phyloP scores from a whole-genome alignment of 495 filamentous ascomycete species.

The Mycothermus thermophilus region DNA sequence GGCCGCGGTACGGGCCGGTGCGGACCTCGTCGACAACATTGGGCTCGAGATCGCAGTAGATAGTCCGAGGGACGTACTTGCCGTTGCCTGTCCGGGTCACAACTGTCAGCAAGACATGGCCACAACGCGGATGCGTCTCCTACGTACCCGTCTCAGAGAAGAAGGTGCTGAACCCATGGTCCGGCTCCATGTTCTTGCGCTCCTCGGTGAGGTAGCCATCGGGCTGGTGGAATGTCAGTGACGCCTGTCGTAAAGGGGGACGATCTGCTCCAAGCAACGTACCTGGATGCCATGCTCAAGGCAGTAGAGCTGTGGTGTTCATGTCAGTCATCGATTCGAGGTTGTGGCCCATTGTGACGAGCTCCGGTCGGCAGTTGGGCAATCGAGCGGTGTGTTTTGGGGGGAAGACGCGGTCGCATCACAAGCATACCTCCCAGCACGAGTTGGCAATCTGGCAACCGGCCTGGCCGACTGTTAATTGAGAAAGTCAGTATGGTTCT shows the following conservation, averaged over 20 bases:
- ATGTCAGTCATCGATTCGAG: no score
- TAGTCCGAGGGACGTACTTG: slow-evolving; percentile 97
- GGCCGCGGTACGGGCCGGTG: slow-evolving; percentile 84
- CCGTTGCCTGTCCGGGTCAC: slow-evolving; percentile 56
- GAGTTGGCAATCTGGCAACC: slow-evolving; percentile 99
- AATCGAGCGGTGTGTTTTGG: no score
- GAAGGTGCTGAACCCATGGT: slow-evolving; percentile 99
- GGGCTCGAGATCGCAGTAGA: slow-evolving; percentile 99
- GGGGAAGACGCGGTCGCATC: no score
- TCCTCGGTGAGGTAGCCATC: slow-evolving; percentile 98
- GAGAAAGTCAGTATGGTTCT: slow-evolving; percentile 24
- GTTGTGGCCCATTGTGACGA: no score
- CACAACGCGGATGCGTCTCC: neutral
- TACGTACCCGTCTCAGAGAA: slow-evolving; percentile 99
- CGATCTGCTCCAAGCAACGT: no score
- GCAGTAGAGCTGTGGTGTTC: slow-evolving; percentile 76
- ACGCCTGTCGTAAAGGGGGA: no score
- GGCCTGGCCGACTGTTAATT: slow-evolving; percentile 83
- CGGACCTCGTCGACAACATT: slow-evolving; percentile 99
- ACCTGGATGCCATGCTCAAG: slow-evolving; percentile 99
- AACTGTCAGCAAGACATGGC: neutral
- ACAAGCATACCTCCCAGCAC: slow-evolving; percentile 90
- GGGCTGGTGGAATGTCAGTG: no score
- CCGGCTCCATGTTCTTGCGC: slow-evolving; percentile 80
- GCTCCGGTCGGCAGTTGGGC: no score